These are phyloP conservation scores for Globisporangium nodosum DNA, from an alignment of 352 stramenopile species.

Conservation along the genomic window DNA sequence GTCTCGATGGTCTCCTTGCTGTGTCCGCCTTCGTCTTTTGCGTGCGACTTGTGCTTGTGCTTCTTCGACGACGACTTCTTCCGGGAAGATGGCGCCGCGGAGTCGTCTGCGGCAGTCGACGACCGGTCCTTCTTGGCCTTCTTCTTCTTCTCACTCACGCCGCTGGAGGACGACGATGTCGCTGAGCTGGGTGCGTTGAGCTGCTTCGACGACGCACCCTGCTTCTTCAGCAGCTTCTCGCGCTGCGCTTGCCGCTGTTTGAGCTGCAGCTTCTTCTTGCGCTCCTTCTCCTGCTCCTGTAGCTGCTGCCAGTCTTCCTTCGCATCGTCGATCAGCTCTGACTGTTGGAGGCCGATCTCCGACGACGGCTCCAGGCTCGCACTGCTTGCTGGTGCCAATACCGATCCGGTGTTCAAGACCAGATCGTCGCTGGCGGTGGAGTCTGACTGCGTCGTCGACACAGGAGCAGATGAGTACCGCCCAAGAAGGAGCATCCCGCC, in stretches of 20 bases:
- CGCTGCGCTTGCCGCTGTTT: constrained; percentile 75
- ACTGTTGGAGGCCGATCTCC: background rate
- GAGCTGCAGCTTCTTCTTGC: constrained; percentile 56
- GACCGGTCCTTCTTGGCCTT: constrained; percentile 17
- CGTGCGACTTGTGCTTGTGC: constrained; percentile 8
- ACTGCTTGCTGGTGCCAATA: background rate
- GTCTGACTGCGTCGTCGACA: background rate
- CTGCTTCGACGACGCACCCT: constrained; percentile 19
- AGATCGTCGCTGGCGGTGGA: background rate
- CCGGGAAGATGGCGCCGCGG: background rate
- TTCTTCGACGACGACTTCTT: constrained; percentile 23
- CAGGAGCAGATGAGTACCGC: constrained; percentile 1
- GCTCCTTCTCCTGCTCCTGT: constrained; percentile 69
- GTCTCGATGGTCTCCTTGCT: constrained; percentile 9
- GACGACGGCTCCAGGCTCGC: background rate
- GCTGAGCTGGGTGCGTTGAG: constrained; percentile 2
- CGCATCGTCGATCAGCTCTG: constrained; percentile 19
- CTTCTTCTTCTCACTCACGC: constrained; percentile 30
- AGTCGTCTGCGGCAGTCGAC: background rate
- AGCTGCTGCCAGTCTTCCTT: constrained; percentile 64
- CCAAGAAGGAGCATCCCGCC: constrained; percentile 3
- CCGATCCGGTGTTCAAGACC: background rate
- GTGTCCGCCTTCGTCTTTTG: background rate
- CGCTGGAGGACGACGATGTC: constrained; percentile 2
- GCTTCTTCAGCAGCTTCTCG: constrained; percentile 73